A percentile compares a stretch with the other conserved stretches of the same genome.
phyloP scores from a whole-genome alignment of 2,329 filamentous ascomycete species.

The Aspergillus bombycis region DNA sequence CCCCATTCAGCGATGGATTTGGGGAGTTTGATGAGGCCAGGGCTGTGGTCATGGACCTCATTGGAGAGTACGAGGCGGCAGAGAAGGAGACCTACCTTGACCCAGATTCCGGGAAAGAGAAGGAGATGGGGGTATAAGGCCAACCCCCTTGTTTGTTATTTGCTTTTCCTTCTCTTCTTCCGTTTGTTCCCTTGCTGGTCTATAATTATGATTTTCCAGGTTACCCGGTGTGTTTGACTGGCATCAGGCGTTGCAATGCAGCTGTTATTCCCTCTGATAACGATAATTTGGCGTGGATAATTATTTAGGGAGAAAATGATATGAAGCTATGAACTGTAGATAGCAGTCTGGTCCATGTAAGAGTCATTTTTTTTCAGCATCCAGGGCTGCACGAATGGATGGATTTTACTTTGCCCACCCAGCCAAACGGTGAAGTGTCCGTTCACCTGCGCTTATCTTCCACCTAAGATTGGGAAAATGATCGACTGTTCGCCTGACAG shows the following conservation, averaged over 20 bases:
- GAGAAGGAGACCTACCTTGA: constrained; percentile 89
- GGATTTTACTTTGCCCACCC: background rate
- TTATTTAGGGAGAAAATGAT: constrained; percentile 5
- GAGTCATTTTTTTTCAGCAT: background rate
- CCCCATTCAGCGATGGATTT: constrained; percentile 87
- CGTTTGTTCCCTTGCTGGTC: constrained; percentile 12
- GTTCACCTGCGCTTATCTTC: constrained; percentile 5
- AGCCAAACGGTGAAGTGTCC: constrained; percentile 2
- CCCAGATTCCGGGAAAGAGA: constrained; percentile 61
- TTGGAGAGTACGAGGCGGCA: constrained; percentile 93
- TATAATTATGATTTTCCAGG: constrained; percentile 18
- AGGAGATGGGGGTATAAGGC: constrained; percentile 31
- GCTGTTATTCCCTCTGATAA: constrained; percentile 3
- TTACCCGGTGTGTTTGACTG: constrained; percentile 22
- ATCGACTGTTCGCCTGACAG: constrained; percentile 7
- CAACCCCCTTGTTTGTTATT: background rate
- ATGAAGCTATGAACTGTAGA: constrained; percentile 11
- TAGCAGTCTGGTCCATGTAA: background rate
- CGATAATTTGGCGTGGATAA: constrained; percentile 3
- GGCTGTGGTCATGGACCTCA: constrained; percentile 87
- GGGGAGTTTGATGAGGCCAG: constrained; percentile 94
- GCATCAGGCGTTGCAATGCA: constrained; percentile 12
- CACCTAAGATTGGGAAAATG: constrained; percentile 5
- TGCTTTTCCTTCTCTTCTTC: constrained; percentile 2
- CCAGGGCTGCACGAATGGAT: background rate